These are phyloP conservation scores for Cytospora piceae DNA, from an alignment of 2,329 filamentous ascomycete genomes.

Conservation along the genomic window DNA sequence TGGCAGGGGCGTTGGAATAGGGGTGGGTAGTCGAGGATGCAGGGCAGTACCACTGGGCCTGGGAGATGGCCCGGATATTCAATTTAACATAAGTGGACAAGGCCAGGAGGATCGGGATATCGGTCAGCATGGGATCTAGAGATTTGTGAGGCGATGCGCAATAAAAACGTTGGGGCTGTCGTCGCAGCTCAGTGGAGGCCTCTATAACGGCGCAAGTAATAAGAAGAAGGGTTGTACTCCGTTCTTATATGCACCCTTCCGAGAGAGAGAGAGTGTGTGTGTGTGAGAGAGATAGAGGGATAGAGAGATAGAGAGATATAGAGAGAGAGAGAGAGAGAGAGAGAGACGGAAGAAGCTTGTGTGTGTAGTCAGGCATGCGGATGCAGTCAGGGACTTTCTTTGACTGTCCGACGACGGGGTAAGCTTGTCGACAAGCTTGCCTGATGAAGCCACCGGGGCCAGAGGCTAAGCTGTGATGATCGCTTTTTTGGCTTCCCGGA, in stretches of 20 bases:
- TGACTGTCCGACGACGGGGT: background rate
- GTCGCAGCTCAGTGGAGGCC: conserved; percentile 28
- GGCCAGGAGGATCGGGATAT: conserved; percentile 21
- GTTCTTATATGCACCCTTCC: background rate
- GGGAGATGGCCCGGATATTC: conserved; percentile 23
- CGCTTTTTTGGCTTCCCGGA: background rate
- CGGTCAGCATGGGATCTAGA: background rate
- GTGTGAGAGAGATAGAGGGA: too few relatives aligned
- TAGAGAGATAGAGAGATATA: too few relatives aligned
- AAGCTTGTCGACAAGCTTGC: conserved; percentile 17
- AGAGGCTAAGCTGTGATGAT: conserved; percentile 5
- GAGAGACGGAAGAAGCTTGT: background rate
- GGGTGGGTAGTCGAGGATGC: conserved; percentile 19
- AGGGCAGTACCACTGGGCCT: conserved; percentile 26
- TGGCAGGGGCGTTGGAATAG: conserved; percentile 23
- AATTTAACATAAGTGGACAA: conserved; percentile 32
- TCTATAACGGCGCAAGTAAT: conserved; percentile 25
- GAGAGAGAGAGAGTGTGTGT: too few relatives aligned
- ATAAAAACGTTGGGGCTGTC: conserved; percentile 19
- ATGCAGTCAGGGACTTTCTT: background rate
- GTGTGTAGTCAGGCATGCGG: background rate
- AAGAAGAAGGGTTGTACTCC: background rate
- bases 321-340: too few relatives aligned
- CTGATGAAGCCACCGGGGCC: background rate
- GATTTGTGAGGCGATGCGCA: conserved; percentile 18